Conservation (phyloP, 768 basidiomycete genomes). For the Mycena leptocephala region DNA sequence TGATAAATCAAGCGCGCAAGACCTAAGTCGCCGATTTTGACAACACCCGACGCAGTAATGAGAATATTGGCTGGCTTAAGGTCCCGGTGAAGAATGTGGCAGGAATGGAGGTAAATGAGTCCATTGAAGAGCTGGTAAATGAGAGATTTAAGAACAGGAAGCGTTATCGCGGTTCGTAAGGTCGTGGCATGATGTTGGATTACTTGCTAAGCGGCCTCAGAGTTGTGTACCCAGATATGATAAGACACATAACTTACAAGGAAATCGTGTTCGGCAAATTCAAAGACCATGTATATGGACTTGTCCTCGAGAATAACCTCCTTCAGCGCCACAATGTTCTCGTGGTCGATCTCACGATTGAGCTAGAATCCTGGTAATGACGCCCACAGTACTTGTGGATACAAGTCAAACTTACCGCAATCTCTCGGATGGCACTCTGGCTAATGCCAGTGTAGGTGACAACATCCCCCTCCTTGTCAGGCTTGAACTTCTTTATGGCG, state of each 20-base stretch:
- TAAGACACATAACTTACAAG: slow-evolving; percentile 77
- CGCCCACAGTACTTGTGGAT: neutral
- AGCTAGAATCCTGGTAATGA: slow-evolving; percentile 61
- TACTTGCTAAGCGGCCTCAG: slow-evolving; percentile 81
- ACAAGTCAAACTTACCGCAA: slow-evolving; percentile 76
- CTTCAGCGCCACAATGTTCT: slow-evolving; percentile 91
- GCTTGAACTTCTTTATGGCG: slow-evolving; percentile 99
- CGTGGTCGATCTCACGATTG: slow-evolving; percentile 91
- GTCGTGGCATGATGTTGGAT: slow-evolving; percentile 98
- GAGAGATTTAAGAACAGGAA: slow-evolving; percentile 91
- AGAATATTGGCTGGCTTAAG: slow-evolving; percentile 99
- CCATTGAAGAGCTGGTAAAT: slow-evolving; percentile 96
- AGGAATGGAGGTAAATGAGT: slow-evolving; percentile 93
- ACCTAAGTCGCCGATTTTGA: slow-evolving; percentile 99
- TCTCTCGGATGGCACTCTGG: slow-evolving; percentile 97
- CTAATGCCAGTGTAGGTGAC: slow-evolving; percentile 97
- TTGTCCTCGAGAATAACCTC: slow-evolving; percentile 99
- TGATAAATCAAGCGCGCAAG: slow-evolving; percentile 93
- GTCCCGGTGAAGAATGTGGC: slow-evolving; percentile 96
- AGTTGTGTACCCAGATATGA: neutral
- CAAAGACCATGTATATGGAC: slow-evolving; percentile 99
- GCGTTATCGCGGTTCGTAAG: slow-evolving; percentile 82
- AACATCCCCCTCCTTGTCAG: slow-evolving; percentile 98
- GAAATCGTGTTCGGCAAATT: slow-evolving; percentile 99
- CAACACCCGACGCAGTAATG: slow-evolving; percentile 88